Conservation (phyloP, 441 rosid genomes). For the Cnidoscolus chayamansa region DNA sequence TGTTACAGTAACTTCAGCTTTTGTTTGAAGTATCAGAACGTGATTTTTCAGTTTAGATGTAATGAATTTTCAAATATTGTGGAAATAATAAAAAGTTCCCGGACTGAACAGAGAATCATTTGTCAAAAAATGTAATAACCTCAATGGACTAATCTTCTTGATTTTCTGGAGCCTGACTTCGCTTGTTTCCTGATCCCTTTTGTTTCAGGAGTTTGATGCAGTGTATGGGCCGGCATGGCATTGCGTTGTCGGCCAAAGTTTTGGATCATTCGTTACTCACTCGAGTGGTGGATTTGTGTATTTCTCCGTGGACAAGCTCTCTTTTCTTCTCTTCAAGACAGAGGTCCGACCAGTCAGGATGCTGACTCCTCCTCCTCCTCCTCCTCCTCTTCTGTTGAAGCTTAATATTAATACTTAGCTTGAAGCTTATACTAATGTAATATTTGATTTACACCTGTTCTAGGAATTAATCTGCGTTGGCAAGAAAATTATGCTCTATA, state of each 20-base stretch:
- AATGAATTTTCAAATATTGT: neutral
- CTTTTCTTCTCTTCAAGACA: conserved; percentile 67
- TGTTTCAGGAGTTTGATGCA: conserved; percentile 57
- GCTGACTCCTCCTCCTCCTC: conserved; percentile 11
- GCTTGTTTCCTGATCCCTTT: no score
- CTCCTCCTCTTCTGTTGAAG: conserved; percentile 11
- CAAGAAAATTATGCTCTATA: neutral
- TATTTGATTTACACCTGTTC: neutral
- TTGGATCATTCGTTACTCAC: conserved; percentile 73
- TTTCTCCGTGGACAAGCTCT: conserved; percentile 59
- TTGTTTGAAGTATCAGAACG: neutral
- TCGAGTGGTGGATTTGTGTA: conserved; percentile 67
- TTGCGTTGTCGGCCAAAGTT: conserved; percentile 67
- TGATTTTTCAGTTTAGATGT: neutral
- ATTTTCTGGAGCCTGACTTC: neutral
- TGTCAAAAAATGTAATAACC: neutral
- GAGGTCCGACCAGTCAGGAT: conserved; percentile 44
- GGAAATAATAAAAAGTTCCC: neutral
- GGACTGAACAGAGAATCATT: neutral
- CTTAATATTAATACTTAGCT: conserved; percentile 6
- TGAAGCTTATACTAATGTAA: neutral
- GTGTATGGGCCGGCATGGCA: conserved; percentile 78
- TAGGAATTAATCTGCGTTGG: neutral
- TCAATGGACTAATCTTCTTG: neutral
- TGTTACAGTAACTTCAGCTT: no score